A percentile compares a stretch with the other conserved stretches of the same genome.
phyloP scores from a whole-genome alignment of 306 rosid species.

The Albizia julibrissin region DNA sequence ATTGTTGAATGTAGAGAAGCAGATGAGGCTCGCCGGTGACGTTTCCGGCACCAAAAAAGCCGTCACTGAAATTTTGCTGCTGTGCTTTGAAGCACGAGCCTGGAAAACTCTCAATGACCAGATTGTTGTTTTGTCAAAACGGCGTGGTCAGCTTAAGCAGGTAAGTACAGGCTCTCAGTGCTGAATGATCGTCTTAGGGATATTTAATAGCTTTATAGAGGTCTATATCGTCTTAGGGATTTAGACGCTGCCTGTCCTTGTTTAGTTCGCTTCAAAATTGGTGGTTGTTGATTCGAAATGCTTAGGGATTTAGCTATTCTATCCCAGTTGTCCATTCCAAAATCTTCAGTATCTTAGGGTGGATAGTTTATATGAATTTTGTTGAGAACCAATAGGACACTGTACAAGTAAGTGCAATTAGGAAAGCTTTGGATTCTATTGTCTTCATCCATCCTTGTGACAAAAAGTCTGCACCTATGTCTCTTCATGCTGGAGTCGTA shows the following conservation, averaged over 20 bases:
- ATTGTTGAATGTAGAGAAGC: constrained; percentile 76
- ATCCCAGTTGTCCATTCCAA: not conserved
- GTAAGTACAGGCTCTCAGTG: constrained; percentile 9
- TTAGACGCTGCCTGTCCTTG: not conserved
- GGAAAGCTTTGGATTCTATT: not conserved
- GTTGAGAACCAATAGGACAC: constrained; percentile 2
- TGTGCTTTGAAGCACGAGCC: constrained; percentile 78
- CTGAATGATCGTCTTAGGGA: not conserved
- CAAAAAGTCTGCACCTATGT: not conserved
- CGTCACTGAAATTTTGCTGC: constrained; percentile 66
- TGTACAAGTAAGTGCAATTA: not conserved
- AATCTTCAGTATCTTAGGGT: not conserved
- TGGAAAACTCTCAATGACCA: constrained; percentile 88
- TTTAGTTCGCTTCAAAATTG: not conserved
- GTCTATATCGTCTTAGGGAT: not conserved
- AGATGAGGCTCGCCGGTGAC: constrained; percentile 73
- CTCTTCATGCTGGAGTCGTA: not conserved
- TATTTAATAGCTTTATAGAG: not conserved
- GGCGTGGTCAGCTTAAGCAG: constrained; percentile 96
- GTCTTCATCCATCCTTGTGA: not conserved
- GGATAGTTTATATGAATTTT: not conserved
- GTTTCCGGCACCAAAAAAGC: constrained; percentile 86
- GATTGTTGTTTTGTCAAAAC: constrained; percentile 81
- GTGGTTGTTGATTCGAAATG: not conserved
- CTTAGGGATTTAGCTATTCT: not conserved